Evolutionary conservation across 2,329 filamentous ascomycete genomes (phyloP).

Genomic region (Penicillium sumatraense): DNA sequence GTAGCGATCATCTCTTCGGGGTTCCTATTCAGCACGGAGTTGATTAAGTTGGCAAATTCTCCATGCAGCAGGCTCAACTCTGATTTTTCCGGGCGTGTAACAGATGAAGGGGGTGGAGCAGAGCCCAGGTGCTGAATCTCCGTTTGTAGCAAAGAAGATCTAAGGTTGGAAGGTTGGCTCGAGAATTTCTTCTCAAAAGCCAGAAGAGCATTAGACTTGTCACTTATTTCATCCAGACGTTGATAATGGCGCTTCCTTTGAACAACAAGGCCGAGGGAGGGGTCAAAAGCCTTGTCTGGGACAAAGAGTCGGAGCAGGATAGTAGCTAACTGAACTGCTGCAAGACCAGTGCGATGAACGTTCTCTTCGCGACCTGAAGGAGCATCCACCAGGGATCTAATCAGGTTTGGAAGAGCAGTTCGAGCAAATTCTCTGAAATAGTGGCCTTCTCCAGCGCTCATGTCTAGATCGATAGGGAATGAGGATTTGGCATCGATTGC

Average conservation of each 20-base stretch:
- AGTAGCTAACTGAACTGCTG: slow-evolving; percentile 77
- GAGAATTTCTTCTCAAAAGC: slow-evolving; percentile 70
- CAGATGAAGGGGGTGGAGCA: slow-evolving; percentile 66
- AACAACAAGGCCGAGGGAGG: slow-evolving; percentile 65
- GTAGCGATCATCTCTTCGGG: slow-evolving; percentile 36
- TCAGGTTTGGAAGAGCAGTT: slow-evolving; percentile 33
- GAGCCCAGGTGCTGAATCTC: slow-evolving; percentile 69
- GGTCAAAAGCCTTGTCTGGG: slow-evolving; percentile 85
- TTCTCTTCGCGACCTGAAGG: slow-evolving; percentile 21
- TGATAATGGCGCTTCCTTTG: slow-evolving; percentile 65
- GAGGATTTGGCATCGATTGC: slow-evolving; percentile 15
- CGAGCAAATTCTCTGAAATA: slow-evolving; percentile 43
- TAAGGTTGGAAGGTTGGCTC: slow-evolving; percentile 69
- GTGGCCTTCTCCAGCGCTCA: slow-evolving; percentile 30
- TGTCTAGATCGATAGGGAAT: slow-evolving; percentile 22
- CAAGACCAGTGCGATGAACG: slow-evolving; percentile 56
- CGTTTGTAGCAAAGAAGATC: slow-evolving; percentile 65
- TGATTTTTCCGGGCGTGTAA: slow-evolving; percentile 73
- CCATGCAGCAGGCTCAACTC: slow-evolving; percentile 75
- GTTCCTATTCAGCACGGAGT: slow-evolving; percentile 58
- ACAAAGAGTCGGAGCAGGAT: slow-evolving; percentile 79
- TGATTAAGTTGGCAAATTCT: slow-evolving; percentile 79
- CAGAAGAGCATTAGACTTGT: slow-evolving; percentile 64
- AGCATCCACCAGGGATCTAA: slow-evolving; percentile 28
- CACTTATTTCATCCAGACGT: slow-evolving; percentile 59